phyloP scores from a whole-genome alignment of 2,329 filamentous ascomycete genomes.

The Hansfordia pulvinata region DNA sequence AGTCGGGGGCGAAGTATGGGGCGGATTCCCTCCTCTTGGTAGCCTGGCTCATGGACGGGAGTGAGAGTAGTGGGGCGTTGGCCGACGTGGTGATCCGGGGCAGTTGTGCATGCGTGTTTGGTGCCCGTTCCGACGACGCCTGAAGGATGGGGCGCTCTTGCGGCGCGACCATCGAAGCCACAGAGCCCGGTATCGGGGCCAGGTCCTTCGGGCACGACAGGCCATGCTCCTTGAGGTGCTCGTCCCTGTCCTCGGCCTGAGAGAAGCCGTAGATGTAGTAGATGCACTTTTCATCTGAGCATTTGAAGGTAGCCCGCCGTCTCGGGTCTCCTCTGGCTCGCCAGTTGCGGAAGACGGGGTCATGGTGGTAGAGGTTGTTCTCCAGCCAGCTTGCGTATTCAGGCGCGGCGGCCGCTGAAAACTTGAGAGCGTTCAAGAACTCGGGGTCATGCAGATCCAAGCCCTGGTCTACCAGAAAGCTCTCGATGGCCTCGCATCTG shows the following conservation, averaged over 20 bases:
- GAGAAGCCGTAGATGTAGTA: constrained; percentile 46
- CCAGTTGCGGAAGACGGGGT: constrained; percentile 29
- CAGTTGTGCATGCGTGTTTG: too few relatives aligned
- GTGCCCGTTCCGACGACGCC: too few relatives aligned
- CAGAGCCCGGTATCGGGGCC: constrained; percentile 24
- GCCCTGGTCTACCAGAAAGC: constrained; percentile 32
- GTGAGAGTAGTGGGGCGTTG: too few relatives aligned
- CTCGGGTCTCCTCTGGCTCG: constrained; percentile 21
- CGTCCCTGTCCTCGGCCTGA: constrained; percentile 34
- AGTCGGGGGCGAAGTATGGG: constrained; percentile 16
- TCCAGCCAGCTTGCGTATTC: constrained; percentile 39
- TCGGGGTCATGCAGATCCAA: constrained; percentile 26
- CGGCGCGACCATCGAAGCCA: constrained; percentile 20
- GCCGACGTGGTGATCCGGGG: too few relatives aligned
- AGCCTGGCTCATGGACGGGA: too few relatives aligned
- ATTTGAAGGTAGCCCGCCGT: constrained; percentile 33
- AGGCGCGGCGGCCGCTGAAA: constrained; percentile 23
- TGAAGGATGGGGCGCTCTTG: too few relatives aligned
- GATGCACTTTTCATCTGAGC: constrained; percentile 38
- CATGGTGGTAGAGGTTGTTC: constrained; percentile 32
- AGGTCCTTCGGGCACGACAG: constrained; percentile 28
- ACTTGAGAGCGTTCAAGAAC: constrained; percentile 23
- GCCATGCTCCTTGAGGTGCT: constrained; percentile 33
- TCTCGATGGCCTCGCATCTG: constrained; percentile 43
- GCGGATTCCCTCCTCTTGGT: background rate